phyloP scores from a whole-genome alignment of 192 early-diverging fungal genomes.

The Cladochytrium replicatum region DNA sequence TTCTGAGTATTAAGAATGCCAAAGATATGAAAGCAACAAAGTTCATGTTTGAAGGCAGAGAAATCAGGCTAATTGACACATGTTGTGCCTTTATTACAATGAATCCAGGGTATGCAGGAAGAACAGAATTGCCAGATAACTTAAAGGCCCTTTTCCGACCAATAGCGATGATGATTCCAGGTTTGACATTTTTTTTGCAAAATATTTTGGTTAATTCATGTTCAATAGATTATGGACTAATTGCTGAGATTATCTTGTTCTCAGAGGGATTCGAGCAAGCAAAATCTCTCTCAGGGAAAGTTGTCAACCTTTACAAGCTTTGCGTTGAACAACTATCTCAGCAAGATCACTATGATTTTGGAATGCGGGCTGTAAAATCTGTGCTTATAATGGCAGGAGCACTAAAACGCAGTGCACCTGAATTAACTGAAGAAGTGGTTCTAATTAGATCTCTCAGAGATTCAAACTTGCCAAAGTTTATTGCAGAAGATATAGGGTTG shows the following conservation, averaged over 20 bases:
- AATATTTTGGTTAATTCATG: not conserved
- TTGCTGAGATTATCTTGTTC: constrained; percentile 56
- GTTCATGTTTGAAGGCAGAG: constrained; percentile 51
- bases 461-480: constrained; percentile 50
- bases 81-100: constrained; percentile 52
- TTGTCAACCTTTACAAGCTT: constrained; percentile 52
- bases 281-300: constrained; percentile 44
- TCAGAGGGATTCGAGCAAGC: constrained; percentile 56
- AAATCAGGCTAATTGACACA: constrained; percentile 51
- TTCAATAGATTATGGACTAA: constrained; percentile 41
- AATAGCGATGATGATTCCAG: constrained; percentile 57
- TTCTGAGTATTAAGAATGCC: constrained; percentile 49
- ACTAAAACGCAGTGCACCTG: constrained; percentile 41
- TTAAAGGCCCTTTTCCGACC: constrained; percentile 52
- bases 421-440: constrained; percentile 43
- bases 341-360: constrained; percentile 59
- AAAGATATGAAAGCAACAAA: constrained; percentile 44
- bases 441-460: constrained; percentile 47
- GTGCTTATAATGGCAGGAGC: constrained; percentile 54
- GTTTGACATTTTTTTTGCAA: constrained; percentile 9
- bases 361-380: constrained; percentile 56
- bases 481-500: constrained; percentile 47
- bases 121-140: constrained; percentile 52
- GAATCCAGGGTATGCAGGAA: constrained; percentile 53
- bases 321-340: constrained; percentile 55